Base-by-base conservation (phyloP, 1,284 basidiomycete genomes). In the Chiua sp. region DNA sequence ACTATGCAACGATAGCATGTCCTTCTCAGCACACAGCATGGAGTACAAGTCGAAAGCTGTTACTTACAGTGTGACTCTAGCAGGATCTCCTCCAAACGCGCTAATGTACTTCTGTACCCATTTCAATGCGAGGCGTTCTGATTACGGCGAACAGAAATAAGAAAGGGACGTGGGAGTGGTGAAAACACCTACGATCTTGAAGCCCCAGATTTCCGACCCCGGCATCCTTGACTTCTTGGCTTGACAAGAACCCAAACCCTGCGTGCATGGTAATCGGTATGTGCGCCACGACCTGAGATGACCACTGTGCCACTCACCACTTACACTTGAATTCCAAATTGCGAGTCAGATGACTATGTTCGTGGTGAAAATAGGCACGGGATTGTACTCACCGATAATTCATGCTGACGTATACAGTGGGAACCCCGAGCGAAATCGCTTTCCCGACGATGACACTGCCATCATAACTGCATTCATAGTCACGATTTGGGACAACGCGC, bases 191-290 rank as follows among this genome's bases (percentile, higher is more conserved):
- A 85, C 84, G 82, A 64, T 85, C 83, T 55, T 78, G 78, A 4
- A 87, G 69, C 7, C 86, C 86, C 1, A 85, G 68, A 65, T 87
- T 87, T 3, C 81, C 80, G 3, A 84, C 71, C 3, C 83, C 82
- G 10, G 81, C 84, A 15, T 73, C 77, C 51, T 78, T 76, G 26
- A 83, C 78, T 64, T 86, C 81, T 59, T 81, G 66, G n/a, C 84
- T 75, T 4, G 78, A 79, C 47, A 85, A 64, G 65, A 86, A 86
- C 0, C 84, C 84, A 61, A 78, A 79, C 0, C 75, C 75, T 79
- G 47, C 55, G 23, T 7, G 5, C 28, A 44, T 4, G 12, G 6
- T 18, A 12, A 15, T 42, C 12, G 10, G 35, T 39, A 12, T 18
- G 37, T 28, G 15, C 59, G 10, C n/a, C 32, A 8, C 35, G 10